Percentiles rank a stretch among this genome's conserved stretches.
Conservation (phyloP, 495 filamentous ascomycete genomes). For the Hyphodiscus hymeniophilus region DNA sequence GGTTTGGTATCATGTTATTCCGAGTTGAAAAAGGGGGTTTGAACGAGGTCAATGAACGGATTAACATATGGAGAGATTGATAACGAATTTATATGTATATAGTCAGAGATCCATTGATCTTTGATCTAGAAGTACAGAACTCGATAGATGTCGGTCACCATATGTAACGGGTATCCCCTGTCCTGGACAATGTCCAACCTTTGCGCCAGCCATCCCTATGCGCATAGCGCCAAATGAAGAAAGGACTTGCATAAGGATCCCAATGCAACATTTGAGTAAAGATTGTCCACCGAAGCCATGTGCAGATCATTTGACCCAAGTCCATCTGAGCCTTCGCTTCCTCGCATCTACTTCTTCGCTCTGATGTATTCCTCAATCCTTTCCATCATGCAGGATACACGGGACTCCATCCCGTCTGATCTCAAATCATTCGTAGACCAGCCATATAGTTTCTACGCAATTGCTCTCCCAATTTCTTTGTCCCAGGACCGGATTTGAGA, state of each 20-base stretch:
- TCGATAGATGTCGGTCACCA: background rate
- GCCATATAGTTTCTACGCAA: slow-evolving; percentile 13
- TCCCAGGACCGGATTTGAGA: slow-evolving; percentile 3
- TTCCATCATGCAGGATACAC: too few relatives aligned
- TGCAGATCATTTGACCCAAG: too few relatives aligned
- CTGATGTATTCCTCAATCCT: too few relatives aligned
- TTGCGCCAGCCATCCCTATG: slow-evolving; percentile 12
- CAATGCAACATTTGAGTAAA: background rate
- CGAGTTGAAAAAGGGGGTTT: too few relatives aligned
- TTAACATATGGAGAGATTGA: background rate
- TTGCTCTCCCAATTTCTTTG: slow-evolving; percentile 21
- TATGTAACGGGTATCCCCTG: too few relatives aligned
- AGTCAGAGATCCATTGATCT: too few relatives aligned
- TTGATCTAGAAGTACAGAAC: too few relatives aligned
- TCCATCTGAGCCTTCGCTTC: too few relatives aligned
- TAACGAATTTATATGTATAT: background rate
- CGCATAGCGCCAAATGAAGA: slow-evolving; percentile 3
- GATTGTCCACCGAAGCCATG: background rate
- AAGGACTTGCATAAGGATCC: slow-evolving; percentile 1
- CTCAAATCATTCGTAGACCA: background rate
- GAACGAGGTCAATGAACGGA: background rate
- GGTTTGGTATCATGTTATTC: too few relatives aligned
- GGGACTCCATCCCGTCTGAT: background rate
- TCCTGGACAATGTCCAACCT: background rate
- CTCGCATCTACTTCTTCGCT: too few relatives aligned